phyloP scores from a whole-genome alignment of 2,329 filamentous ascomycete species.

The Helminthosporium solani region DNA sequence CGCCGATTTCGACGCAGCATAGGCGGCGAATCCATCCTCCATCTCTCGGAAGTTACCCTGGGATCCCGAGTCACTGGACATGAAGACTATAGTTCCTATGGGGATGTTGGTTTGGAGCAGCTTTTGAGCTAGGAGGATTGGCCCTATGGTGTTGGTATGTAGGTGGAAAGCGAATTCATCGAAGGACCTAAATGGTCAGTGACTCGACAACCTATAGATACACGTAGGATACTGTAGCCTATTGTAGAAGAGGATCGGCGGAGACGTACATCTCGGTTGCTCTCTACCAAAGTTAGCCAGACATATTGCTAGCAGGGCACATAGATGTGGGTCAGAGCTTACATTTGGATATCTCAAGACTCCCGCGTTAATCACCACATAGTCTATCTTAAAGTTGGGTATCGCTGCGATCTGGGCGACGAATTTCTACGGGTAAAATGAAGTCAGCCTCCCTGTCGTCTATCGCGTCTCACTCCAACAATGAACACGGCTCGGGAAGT shows the following conservation, averaged over 20 bases:
- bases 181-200: constrained; percentile 47
- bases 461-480: too few species aligned
- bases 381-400: constrained; percentile 51
- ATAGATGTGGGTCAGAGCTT: constrained; percentile 23
- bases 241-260: constrained; percentile 21
- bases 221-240: constrained; percentile 7
- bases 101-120: constrained; percentile 51
- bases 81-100: constrained; percentile 53
- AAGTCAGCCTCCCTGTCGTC: too few species aligned
- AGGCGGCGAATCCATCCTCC: constrained; percentile 61
- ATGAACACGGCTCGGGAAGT: too few species aligned
- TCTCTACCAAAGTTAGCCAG: constrained; percentile 44
- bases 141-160: constrained; percentile 60
- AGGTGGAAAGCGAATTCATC: constrained; percentile 56
- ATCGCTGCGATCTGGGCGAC: constrained; percentile 43
- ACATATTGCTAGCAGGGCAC: constrained; percentile 6
- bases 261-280: constrained; percentile 52
- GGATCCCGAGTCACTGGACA: constrained; percentile 59
- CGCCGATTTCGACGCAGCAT: constrained; percentile 58
- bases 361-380: constrained; percentile 59
- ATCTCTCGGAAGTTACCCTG: constrained; percentile 53
- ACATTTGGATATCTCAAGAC: constrained; percentile 59
- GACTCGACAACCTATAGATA: constrained; percentile 7
- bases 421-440: constrained; percentile 41
- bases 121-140: constrained; percentile 57